phyloP scores from a whole-genome alignment of 345 rosid genomes.

The Toxicodendron radicans region DNA sequence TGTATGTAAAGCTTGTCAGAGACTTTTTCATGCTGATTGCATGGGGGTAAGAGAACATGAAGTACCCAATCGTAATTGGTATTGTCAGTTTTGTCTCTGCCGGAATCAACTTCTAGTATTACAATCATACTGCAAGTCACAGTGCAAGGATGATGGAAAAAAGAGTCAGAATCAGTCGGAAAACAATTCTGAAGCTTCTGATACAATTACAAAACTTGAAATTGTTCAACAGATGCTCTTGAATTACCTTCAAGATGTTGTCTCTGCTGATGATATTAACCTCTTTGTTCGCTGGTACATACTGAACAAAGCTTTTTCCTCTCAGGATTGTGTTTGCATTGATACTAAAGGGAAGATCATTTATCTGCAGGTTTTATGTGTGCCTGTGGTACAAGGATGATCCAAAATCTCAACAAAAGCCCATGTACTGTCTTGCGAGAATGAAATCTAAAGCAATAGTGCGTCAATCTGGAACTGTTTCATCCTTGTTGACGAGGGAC shows the following conservation, averaged over 20 bases:
- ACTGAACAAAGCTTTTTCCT: slow-evolving; percentile 19
- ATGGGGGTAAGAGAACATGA: slow-evolving; percentile 81
- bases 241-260: slow-evolving; percentile 87
- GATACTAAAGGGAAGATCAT: slow-evolving; percentile 23
- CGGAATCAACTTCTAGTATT: slow-evolving; percentile 83
- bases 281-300: slow-evolving; percentile 88
- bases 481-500: slow-evolving; percentile 66
- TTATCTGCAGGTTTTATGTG: slow-evolving; percentile 79
- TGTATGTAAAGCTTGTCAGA: slow-evolving; percentile 76
- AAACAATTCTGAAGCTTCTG: slow-evolving; percentile 40
- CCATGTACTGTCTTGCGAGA: slow-evolving; percentile 69
- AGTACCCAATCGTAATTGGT: slow-evolving; percentile 65
- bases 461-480: slow-evolving; percentile 66
- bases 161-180: slow-evolving; percentile 23
- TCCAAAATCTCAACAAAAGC: slow-evolving; percentile 68
- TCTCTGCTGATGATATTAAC: slow-evolving; percentile 74
- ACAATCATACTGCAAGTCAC: slow-evolving; percentile 71
- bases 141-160: slow-evolving; percentile 45
- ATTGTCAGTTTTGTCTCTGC: slow-evolving; percentile 80
- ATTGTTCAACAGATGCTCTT: slow-evolving; percentile 84
- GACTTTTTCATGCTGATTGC: slow-evolving; percentile 88
- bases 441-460: slow-evolving; percentile 78
- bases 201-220: slow-evolving; percentile 60
- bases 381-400: slow-evolving; percentile 96
- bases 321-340: slow-evolving; percentile 12